Evolutionary conservation across 768 basidiomycete genomes (phyloP).

Genomic region (Pulveroboletus ravenelii): DNA sequence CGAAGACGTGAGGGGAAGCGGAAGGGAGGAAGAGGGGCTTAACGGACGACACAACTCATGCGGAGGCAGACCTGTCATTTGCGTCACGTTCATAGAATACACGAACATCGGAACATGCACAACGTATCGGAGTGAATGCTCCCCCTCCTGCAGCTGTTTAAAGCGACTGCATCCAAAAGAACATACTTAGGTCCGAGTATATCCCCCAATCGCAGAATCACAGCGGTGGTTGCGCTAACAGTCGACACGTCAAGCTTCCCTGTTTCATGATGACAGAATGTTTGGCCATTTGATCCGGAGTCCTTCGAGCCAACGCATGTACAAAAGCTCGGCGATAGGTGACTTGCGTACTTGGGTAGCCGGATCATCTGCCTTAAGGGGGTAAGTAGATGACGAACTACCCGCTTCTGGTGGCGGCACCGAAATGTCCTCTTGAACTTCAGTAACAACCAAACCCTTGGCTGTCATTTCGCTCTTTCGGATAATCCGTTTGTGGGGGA

Average conservation of each 20-base stretch:
- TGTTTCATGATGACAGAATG: conserved; percentile 38
- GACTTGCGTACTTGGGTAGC: conserved; percentile 55
- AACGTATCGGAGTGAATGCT: too few species aligned
- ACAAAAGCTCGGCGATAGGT: conserved; percentile 93
- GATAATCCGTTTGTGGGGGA: conserved; percentile 74
- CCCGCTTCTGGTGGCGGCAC: conserved; percentile 40
- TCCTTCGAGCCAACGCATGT: conserved; percentile 95
- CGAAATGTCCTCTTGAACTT: conserved; percentile 69
- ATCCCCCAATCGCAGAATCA: not conserved
- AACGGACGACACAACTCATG: too few species aligned
- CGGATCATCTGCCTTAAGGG: conserved; percentile 37
- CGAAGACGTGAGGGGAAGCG: too few species aligned
- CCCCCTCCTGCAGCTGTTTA: not conserved
- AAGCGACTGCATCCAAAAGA: conserved; percentile 1
- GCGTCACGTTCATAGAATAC: too few species aligned
- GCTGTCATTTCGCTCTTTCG: conserved; percentile 84
- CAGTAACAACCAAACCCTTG: conserved; percentile 77
- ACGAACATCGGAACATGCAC: too few species aligned
- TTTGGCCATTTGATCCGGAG: conserved; percentile 88
- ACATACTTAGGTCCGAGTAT: not conserved
- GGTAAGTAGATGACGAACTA: conserved; percentile 26
- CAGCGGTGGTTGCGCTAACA: not conserved
- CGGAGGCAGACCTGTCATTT: too few species aligned
- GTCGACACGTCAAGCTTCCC: not conserved
- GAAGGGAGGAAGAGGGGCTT: too few species aligned